Base-by-base conservation (phyloP, 2,329 filamentous ascomycete genomes). In the Aspergillus intermedius region DNA sequence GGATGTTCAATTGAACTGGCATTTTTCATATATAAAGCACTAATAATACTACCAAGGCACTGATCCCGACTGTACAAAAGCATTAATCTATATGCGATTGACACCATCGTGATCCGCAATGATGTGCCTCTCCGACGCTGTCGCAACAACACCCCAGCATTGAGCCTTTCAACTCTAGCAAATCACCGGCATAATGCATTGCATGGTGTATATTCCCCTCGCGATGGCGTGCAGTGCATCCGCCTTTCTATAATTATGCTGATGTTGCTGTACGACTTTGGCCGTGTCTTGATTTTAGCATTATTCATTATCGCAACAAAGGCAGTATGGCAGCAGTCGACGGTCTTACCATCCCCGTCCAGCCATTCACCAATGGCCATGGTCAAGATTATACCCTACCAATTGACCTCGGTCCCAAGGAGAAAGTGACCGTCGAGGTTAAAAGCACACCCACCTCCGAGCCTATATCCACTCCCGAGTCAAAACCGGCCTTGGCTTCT, bases 91-190 rank as follows among this genome's bases (percentile, higher is more conserved):
- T 28, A 28, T 12, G n/a, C 15, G n/a, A 21, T 37, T 52, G 44
- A 58, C 60, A 57, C 46, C 53, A 62, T 62, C 51, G 22, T 10
- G 30, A 35, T 44, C 40, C 35, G 23, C 46, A 42, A 61, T 62
- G 60, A 44, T 56, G 59, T 57, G 51, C 55, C 48, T 47, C 21
- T 46, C 46, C 49, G 50, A 42, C 42, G 45, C 46, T 22, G 13
- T n/a, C 30, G 37, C 50, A 22, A 40, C 48, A 10, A 30, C 43
- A 23, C 28, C 37, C 30, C 25, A 42, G 22, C 40, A 49, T 21
- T 13, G 37, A 44, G 35, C 23, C 17, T 40, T 28, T 13, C 40
- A 34, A 4, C 9, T 28, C 25, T 17, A 35, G 34, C 34, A 17
- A 35, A 35, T 35, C 15, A 17, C 5, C 13, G 34, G 34, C 34